A percentile compares a stretch with the other conserved stretches of the same genome.
Evolutionary conservation across 345 rosid genomes (phyloP).

Genomic region (Pistacia atlantica): DNA sequence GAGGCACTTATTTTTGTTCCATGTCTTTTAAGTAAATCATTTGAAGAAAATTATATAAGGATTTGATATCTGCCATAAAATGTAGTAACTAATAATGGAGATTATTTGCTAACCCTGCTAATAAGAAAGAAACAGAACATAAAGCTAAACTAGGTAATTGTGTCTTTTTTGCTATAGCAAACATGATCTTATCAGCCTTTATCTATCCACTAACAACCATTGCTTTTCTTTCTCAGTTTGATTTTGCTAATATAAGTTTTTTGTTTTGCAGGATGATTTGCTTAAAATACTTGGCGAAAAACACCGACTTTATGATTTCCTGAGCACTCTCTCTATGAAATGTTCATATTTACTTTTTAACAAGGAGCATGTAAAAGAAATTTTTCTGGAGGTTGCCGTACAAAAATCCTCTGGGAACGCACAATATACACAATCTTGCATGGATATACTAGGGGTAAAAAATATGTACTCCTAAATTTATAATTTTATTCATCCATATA

Average conservation of each 20-base stretch:
- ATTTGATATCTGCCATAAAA: background rate
- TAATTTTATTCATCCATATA: background rate
- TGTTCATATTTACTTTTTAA: constrained; percentile 83
- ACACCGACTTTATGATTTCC: constrained; percentile 83
- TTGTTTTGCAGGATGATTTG: constrained; percentile 79
- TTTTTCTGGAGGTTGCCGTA: constrained; percentile 58
- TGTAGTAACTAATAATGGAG: background rate
- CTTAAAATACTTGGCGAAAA: constrained; percentile 88
- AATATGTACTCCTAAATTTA: constrained; percentile 16
- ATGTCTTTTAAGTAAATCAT: background rate
- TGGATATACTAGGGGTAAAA: constrained; percentile 92
- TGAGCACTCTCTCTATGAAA: constrained; percentile 77
- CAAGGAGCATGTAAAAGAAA: constrained; percentile 88
- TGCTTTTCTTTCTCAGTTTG: background rate
- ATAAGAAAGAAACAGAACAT: background rate
- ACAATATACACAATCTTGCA: constrained; percentile 59
- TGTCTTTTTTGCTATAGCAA: background rate
- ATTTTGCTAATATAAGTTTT: background rate
- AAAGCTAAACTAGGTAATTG: background rate
- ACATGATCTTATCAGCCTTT: background rate
- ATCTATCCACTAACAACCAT: background rate
- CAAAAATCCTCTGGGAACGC: constrained; percentile 68
- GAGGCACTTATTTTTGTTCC: background rate
- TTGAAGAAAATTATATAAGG: background rate
- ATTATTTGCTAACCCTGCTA: background rate